These are phyloP conservation scores for Osmozyma mogii DNA, from an alignment of 805 yeast species.

Conservation along the genomic window DNA sequence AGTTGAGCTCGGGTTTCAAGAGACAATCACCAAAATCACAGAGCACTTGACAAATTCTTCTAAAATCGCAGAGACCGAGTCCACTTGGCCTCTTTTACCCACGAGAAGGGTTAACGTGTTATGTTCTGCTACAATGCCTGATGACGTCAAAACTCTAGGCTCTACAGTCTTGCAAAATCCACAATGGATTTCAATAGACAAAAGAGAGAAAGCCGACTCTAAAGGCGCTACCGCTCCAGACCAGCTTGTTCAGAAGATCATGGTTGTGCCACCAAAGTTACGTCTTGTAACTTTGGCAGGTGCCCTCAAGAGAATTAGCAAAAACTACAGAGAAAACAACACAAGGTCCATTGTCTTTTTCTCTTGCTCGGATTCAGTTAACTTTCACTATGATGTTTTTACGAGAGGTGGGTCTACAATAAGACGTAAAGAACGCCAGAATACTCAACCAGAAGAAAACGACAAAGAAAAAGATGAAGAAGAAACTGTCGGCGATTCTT, in stretches of 20 bases:
- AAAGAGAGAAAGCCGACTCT: conserved; percentile 8
- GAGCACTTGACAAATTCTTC: conserved; percentile 43
- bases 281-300: conserved; percentile 78
- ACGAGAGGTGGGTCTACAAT: conserved; percentile 47
- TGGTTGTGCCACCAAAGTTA: conserved; percentile 89
- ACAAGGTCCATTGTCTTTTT: conserved; percentile 74
- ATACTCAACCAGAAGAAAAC: conserved; percentile 11
- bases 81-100: conserved; percentile 54
- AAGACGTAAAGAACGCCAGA: conserved; percentile 19
- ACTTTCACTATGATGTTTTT: conserved; percentile 77
- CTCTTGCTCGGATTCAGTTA: conserved; percentile 95
- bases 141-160: conserved; percentile 73
- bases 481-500: conserved; percentile 16
- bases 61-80: conserved; percentile 27
- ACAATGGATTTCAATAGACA: conserved; percentile 49
- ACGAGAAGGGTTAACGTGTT: conserved; percentile 63
- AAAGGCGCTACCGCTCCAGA: conserved; percentile 62
- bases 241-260: conserved; percentile 72
- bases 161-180: conserved; percentile 69
- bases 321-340: conserved; percentile 13
- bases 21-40: conserved; percentile 74
- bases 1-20: conserved; percentile 95
- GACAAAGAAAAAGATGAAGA: conserved; percentile 14
- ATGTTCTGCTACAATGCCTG: conserved; percentile 92
- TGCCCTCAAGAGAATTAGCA: conserved; percentile 40